Conservation (phyloP, 2,329 filamentous ascomycete genomes). For the Clarireedia homoeocarpa region DNA sequence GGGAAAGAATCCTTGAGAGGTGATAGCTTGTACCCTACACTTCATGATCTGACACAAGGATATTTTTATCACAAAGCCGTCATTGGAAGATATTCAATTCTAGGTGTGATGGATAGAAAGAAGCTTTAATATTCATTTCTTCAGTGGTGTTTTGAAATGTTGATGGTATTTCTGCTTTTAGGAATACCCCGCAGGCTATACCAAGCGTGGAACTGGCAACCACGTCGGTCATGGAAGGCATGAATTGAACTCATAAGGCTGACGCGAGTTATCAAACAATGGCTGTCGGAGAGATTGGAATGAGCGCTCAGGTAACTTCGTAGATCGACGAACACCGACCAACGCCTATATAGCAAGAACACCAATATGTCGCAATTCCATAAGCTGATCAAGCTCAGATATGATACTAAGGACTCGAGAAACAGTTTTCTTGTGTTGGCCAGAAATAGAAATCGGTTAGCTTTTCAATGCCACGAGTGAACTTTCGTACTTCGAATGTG, state of each 20-base stretch:
- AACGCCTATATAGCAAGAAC: neutral
- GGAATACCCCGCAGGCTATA: neutral
- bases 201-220: neutral
- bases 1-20: neutral
- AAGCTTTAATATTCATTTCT: conserved; percentile 3
- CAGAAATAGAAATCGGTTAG: no score
- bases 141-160: neutral
- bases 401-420: neutral
- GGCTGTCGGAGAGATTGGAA: conserved; percentile 1
- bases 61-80: neutral
- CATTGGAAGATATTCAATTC: neutral
- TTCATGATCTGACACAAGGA: conserved; percentile 7
- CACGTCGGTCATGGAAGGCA: neutral
- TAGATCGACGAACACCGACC: neutral
- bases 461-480: no score
- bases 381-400: neutral
- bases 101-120: neutral
- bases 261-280: conserved; percentile 7
- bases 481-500: neutral
- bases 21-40: neutral
- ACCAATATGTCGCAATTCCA: neutral
- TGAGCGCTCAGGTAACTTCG: neutral
- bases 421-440: neutral
- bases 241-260: conserved; percentile 5
- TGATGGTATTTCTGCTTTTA: neutral